phyloP scores from a whole-genome alignment of 192 early-diverging fungal genomes.

The Ambispora gerdemannii region DNA sequence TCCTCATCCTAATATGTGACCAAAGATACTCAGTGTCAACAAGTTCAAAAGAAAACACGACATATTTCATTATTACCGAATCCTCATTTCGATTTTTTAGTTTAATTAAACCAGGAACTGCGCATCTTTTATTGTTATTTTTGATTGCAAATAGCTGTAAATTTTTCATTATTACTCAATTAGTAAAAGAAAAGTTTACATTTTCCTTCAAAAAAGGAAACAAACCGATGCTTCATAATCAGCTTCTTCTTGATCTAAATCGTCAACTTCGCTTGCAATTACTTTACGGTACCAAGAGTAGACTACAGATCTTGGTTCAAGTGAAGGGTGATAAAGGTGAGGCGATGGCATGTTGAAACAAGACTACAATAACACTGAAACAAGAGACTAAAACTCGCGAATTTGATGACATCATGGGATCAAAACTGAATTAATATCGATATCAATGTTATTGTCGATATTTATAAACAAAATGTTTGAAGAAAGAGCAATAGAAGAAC shows the following conservation, averaged over 20 bases:
- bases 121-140: background rate
- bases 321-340: conserved; percentile 14
- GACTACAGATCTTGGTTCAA: conserved; percentile 16
- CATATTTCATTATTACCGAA: background rate
- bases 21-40: background rate
- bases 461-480: background rate
- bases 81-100: background rate
- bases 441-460: no score
- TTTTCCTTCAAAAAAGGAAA: background rate
- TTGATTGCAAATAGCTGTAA: background rate
- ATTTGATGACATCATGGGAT: no score
- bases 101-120: conserved; percentile 12
- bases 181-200: background rate
- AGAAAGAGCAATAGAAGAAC: background rate
- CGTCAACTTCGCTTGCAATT: background rate
- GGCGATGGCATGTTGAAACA: conserved; percentile 21
- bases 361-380: no score
- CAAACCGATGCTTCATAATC: conserved; percentile 15
- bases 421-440: no score
- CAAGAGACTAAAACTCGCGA: no score
- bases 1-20: conserved; percentile 1
- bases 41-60: background rate
- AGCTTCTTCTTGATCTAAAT: conserved; percentile 22
- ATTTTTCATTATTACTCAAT: background rate
- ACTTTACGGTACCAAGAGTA: conserved; percentile 5